Conservation (phyloP, 768 basidiomycete genomes). For the Rhizopogon roseolus region DNA sequence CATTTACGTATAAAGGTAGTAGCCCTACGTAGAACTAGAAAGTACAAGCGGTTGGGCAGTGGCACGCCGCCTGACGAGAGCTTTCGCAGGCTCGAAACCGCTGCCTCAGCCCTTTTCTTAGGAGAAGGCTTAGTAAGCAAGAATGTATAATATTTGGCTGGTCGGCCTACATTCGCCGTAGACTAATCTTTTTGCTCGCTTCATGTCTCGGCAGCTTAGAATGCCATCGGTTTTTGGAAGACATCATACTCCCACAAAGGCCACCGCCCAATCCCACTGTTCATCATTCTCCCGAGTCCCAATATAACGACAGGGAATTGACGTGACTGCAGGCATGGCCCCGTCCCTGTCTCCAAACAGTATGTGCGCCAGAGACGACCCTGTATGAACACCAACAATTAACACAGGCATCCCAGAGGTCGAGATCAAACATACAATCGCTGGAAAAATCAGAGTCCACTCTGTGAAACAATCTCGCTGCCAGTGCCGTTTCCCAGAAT, state of each 20-base stretch:
- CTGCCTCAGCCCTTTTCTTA: too few species aligned
- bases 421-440: background rate
- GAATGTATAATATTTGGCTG: too few species aligned
- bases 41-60: too few species aligned
- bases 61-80: too few species aligned
- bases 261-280: conserved; percentile 24
- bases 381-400: background rate
- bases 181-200: too few species aligned
- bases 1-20: too few species aligned
- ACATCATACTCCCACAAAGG: conserved; percentile 21
- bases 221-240: too few species aligned
- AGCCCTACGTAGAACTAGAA: too few species aligned
- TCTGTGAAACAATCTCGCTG: background rate
- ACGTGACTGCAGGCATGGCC: conserved; percentile 23
- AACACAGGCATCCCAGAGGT: background rate
- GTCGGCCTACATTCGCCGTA: too few species aligned
- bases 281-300: conserved; percentile 13
- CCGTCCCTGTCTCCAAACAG: conserved; percentile 11
- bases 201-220: too few species aligned
- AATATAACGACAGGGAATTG: conserved; percentile 16
- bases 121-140: too few species aligned
- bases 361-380: background rate
- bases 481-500: background rate
- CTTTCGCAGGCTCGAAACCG: too few species aligned
- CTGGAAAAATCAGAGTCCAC: background rate